A percentile compares a stretch with the other conserved stretches of the same genome.
Evolutionary conservation across 2,329 filamentous ascomycete genomes (phyloP).

Genomic region (Cladosporium phlei): DNA sequence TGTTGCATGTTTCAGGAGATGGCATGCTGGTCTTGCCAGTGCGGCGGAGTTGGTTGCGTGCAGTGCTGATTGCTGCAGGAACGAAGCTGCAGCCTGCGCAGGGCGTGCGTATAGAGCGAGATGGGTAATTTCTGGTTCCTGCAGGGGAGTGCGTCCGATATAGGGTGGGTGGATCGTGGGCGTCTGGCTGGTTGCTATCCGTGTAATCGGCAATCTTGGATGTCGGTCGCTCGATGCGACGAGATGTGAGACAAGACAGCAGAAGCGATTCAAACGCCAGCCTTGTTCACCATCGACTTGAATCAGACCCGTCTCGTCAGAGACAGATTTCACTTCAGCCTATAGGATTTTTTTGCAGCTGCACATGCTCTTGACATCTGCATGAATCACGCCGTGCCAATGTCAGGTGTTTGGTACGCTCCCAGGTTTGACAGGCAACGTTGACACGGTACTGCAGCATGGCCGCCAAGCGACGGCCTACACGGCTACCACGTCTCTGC

Average conservation of each 20-base stretch:
- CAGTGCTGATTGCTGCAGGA: conserved; percentile 12
- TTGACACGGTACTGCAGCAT: background rate
- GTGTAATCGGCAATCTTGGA: no score
- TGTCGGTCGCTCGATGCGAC: no score
- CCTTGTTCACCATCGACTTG: background rate
- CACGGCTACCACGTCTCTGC: background rate
- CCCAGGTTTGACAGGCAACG: background rate
- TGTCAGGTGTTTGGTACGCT: conserved; percentile 1
- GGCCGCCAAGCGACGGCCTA: background rate
- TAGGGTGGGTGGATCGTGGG: background rate
- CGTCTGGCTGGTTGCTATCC: no score
- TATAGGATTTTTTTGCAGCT: no score
- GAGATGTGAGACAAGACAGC: no score
- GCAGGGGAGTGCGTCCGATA: conserved; percentile 2
- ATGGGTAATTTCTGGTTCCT: background rate
- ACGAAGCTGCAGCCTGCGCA: conserved; percentile 13
- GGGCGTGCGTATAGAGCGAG: background rate
- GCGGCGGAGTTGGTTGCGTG: background rate
- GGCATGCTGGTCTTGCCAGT: background rate
- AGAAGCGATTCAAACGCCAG: background rate
- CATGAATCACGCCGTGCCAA: conserved; percentile 1
- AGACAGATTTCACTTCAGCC: no score
- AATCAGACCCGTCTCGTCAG: background rate
- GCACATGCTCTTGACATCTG: conserved; percentile 4
- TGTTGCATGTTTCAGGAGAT: conserved; percentile 12